phyloP scores from a whole-genome alignment of 257 asterid genomes.

The Solanum chmielewskii region DNA sequence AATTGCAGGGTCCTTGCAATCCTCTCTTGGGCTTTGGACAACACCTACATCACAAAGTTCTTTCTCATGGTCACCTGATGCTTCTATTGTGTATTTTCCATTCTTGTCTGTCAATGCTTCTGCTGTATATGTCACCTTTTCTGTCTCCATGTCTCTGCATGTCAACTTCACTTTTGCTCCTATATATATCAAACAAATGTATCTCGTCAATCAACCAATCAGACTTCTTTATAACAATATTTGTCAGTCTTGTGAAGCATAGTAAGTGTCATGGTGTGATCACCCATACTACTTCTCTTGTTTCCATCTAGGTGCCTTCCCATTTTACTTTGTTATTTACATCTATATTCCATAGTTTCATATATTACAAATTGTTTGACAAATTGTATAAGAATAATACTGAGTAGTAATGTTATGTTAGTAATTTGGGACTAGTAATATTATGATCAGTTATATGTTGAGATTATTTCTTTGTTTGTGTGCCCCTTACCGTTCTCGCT shows the following conservation, averaged over 20 bases:
- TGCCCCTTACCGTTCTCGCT: too few relatives aligned
- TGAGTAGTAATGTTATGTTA: background rate
- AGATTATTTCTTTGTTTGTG: too few relatives aligned
- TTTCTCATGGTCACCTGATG: slow-evolving; percentile 22
- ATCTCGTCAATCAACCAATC: background rate
- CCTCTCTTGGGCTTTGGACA: slow-evolving; percentile 10
- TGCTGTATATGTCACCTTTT: background rate
- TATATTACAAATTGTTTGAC: too few relatives aligned
- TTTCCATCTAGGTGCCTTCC: background rate
- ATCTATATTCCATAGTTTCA: background rate
- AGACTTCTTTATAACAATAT: background rate
- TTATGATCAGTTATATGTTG: too few relatives aligned
- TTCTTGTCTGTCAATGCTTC: slow-evolving; percentile 6
- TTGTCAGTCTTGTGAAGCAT: background rate
- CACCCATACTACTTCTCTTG: too few relatives aligned
- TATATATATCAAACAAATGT: background rate
- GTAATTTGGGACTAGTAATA: too few relatives aligned
- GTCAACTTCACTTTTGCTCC: slow-evolving; percentile 24
- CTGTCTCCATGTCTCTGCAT: slow-evolving; percentile 13
- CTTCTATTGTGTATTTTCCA: slow-evolving; percentile 17
- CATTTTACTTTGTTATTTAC: background rate
- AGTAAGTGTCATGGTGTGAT: background rate
- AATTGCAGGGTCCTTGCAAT: slow-evolving; percentile 12
- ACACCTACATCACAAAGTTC: slow-evolving; percentile 26
- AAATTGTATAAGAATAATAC: background rate